These are phyloP conservation scores for Sanguinoderma infundibulare DNA, from an alignment of 1,284 basidiomycete genomes.

Conservation along the genomic window DNA sequence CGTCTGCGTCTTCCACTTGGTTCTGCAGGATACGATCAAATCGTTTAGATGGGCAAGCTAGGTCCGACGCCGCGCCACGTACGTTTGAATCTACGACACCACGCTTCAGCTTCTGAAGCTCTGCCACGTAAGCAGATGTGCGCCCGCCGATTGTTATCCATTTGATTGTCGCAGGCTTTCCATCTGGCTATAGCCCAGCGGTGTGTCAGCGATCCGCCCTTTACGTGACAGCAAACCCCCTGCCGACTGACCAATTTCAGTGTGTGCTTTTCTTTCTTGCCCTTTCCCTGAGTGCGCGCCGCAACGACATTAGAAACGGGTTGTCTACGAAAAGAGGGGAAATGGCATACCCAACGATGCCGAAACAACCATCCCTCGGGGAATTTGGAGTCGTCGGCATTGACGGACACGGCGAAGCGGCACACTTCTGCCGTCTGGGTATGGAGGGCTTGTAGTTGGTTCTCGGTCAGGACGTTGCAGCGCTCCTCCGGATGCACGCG, in stretches of 20 bases:
- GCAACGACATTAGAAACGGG: background rate
- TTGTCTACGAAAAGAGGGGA: constrained; percentile 4
- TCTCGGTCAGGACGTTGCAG: constrained; percentile 57
- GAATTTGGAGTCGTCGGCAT: constrained; percentile 76
- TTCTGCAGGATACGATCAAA: background rate
- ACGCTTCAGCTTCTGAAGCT: constrained; percentile 58
- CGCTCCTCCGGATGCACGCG: constrained; percentile 78
- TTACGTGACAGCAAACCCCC: background rate
- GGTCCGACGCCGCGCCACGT: background rate
- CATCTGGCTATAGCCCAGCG: constrained; percentile 57
- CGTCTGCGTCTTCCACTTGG: constrained; percentile 23
- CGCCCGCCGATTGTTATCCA: constrained; percentile 84
- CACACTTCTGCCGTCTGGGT: constrained; percentile 64
- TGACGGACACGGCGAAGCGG: constrained; percentile 65
- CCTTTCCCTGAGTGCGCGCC: constrained; percentile 28
- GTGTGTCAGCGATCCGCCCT: background rate
- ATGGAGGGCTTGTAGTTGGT: constrained; percentile 60
- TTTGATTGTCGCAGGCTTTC: constrained; percentile 71
- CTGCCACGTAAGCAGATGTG: constrained; percentile 75
- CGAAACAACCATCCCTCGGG: constrained; percentile 76
- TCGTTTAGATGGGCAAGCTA: background rate
- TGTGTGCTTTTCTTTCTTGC: constrained; percentile 56
- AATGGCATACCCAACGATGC: constrained; percentile 62
- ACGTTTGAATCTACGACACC: background rate
- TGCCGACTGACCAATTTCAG: constrained; percentile 54